A percentile compares a stretch with the other conserved stretches of the same genome.
phyloP scores from a whole-genome alignment of 768 basidiomycete species.

The Multifurca ochricompacta region DNA sequence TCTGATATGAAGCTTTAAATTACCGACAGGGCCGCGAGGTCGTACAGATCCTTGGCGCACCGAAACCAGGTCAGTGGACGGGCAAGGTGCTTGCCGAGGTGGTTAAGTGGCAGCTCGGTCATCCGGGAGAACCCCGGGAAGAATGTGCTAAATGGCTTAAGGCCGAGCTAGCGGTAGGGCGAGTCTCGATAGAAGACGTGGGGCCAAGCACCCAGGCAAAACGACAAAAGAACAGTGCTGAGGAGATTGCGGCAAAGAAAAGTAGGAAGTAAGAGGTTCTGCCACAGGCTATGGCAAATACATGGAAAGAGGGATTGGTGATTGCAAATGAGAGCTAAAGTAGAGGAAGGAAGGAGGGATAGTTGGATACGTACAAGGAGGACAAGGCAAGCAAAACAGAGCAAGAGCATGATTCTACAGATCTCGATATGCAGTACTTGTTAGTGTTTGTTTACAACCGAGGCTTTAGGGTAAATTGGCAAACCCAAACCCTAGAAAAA shows the following conservation, averaged over 20 bases:
- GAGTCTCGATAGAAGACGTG: conserved; percentile 31
- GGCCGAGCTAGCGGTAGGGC: conserved; percentile 42
- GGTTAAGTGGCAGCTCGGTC: conserved; percentile 77
- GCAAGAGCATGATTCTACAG: neutral
- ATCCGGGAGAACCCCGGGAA: conserved; percentile 59
- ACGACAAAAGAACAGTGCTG: conserved; percentile 10
- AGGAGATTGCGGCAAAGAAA: conserved; percentile 16
- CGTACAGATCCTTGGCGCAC: conserved; percentile 40
- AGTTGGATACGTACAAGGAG: conserved; percentile 2
- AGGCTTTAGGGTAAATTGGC: too few relatives aligned
- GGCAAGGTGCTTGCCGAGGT: conserved; percentile 55
- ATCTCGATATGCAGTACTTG: too few relatives aligned
- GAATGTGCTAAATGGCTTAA: conserved; percentile 66
- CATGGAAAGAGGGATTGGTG: neutral
- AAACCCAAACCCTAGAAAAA: neutral
- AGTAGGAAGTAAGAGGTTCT: conserved; percentile 2
- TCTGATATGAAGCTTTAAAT: neutral
- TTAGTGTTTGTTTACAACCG: too few relatives aligned
- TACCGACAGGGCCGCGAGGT: conserved; percentile 62
- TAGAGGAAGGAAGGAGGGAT: neutral
- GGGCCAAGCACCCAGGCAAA: neutral
- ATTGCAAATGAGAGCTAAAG: neutral
- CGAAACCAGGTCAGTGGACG: conserved; percentile 64
- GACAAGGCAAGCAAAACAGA: neutral
- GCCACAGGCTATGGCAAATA: neutral